Evolutionary conservation across 2,329 filamentous ascomycete genomes (phyloP).

Genomic region (Microdochium nivale): DNA sequence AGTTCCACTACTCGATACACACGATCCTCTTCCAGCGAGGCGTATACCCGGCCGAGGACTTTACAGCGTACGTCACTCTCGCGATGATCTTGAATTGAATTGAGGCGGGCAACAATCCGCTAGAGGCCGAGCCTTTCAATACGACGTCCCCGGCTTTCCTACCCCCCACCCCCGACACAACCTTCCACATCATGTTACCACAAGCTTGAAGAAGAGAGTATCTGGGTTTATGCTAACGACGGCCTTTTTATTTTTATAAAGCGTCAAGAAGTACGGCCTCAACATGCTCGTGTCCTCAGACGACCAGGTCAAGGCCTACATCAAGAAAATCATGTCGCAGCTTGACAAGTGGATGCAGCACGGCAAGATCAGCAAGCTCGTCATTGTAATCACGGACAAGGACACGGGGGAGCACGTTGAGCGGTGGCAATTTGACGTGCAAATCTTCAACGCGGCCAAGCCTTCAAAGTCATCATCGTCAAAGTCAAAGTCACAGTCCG

Average conservation of each 20-base stretch:
- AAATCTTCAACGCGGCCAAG: slow-evolving; percentile 21
- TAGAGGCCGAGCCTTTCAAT: too few species aligned
- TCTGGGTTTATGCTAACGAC: not conserved
- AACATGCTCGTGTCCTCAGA: slow-evolving; percentile 97
- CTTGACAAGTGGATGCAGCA: slow-evolving; percentile 96
- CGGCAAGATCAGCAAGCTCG: slow-evolving; percentile 93
- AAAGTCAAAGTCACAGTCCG: slow-evolving; percentile 50
- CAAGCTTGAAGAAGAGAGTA: too few species aligned
- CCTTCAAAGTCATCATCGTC: slow-evolving; percentile 37
- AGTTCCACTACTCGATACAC: slow-evolving; percentile 98
- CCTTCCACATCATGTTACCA: too few species aligned
- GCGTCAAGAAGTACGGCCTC: slow-evolving; percentile 96
- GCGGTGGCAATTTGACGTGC: slow-evolving; percentile 94
- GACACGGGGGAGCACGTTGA: slow-evolving; percentile 95
- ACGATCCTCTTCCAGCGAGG: slow-evolving; percentile 88
- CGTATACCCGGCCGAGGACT: slow-evolving; percentile 90
- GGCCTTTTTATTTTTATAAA: slow-evolving; percentile 5
- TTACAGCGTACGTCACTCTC: slow-evolving; percentile 61
- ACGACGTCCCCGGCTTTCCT: too few species aligned
- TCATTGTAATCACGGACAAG: slow-evolving; percentile 94
- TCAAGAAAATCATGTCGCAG: slow-evolving; percentile 98
- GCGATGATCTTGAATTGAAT: not conserved
- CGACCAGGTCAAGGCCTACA: slow-evolving; percentile 97
- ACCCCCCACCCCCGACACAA: too few species aligned
- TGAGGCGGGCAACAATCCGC: too few species aligned